These are phyloP conservation scores for Tylopilus cervinicoccineus DNA, from an alignment of 768 basidiomycete genomes.

Conservation along the genomic window DNA sequence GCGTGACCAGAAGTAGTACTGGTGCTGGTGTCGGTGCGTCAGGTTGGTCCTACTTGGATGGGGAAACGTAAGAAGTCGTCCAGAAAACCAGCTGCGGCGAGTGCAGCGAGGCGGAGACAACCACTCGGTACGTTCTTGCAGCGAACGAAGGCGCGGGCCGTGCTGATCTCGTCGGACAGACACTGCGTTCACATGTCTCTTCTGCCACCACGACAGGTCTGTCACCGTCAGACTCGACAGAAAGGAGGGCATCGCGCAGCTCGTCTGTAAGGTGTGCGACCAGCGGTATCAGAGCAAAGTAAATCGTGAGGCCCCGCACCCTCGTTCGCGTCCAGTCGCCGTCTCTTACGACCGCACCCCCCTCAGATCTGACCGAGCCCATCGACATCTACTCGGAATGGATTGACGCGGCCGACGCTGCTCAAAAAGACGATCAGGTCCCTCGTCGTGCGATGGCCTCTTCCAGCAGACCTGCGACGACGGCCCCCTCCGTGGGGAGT, in stretches of 20 bases:
- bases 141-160: not conserved
- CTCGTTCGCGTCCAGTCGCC: not conserved
- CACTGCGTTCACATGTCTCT: conserved; percentile 80
- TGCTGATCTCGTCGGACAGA: conserved; percentile 41
- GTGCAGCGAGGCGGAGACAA: conserved; percentile 59
- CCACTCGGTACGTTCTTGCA: conserved; percentile 55
- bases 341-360: conserved; percentile 14
- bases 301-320: conserved; percentile 77
- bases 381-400: conserved; percentile 90
- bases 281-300: conserved; percentile 86
- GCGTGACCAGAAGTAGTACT: not conserved
- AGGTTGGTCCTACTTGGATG: conserved; percentile 46
- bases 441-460: conserved; percentile 48
- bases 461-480: conserved; percentile 44
- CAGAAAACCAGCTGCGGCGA: conserved; percentile 67
- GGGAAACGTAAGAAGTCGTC: conserved; percentile 91
- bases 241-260: conserved; percentile 78
- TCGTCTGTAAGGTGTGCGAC: conserved; percentile 82
- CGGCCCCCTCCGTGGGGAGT: conserved; percentile 37
- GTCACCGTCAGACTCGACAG: conserved; percentile 82
- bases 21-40: not conserved
- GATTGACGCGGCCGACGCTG: conserved; percentile 86
- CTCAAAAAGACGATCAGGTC: conserved; percentile 57
- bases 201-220: conserved; percentile 88
- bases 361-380: conserved; percentile 76